Base-by-base conservation (phyloP, 345 rosid genomes). In the Diplotaxis tenuifolia region DNA sequence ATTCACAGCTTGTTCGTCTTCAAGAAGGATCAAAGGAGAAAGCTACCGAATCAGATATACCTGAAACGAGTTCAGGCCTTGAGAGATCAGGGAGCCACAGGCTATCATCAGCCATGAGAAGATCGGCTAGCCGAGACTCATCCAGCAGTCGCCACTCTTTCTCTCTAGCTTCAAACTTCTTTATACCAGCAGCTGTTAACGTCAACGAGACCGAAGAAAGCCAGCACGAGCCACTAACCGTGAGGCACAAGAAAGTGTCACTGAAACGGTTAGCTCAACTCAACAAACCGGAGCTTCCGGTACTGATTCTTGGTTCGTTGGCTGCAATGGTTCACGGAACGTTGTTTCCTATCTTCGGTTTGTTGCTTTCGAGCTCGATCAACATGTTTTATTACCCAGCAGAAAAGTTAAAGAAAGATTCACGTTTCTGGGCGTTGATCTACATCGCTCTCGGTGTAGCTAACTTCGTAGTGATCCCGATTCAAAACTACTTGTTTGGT, bases 221-320 rank as follows among this genome's bases (percentile, higher is more conserved):
- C 15, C 27, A 75, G 14, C 12, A 18, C 2, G 63, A 71, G 62
- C 7, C 28, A 10, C 18, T 10, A 25, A 15, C n/a, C 14, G 78
- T 68, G 74, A 85, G 64, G 63, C 81, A 67, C 20, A 78, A 83
- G 74, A 63, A 76, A 14, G 92, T 91, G 62, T 83, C 95, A 6
- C 53, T 90, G 16, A 75, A 38, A 70, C 82, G 93, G 12, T 76
- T 93, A 28, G 97, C 88, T 45, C 63, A 50, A 34, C 82, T 93
- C 52, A 93, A 93, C 86, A 88, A 80, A 80, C 92, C 96, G 9
- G 97, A 90, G 81, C 16, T 82, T 54, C 88, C 86, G 10, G 79
- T 84, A 52, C 10, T 93, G 52, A 4, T 88, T 21, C 40, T 86
- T 10, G 98, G 92, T 45, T 72, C 84, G 29, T 9, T 86, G 7